Base-by-base conservation (phyloP, 2,329 filamentous ascomycete species). In the Paraconiothyrium brasiliense region DNA sequence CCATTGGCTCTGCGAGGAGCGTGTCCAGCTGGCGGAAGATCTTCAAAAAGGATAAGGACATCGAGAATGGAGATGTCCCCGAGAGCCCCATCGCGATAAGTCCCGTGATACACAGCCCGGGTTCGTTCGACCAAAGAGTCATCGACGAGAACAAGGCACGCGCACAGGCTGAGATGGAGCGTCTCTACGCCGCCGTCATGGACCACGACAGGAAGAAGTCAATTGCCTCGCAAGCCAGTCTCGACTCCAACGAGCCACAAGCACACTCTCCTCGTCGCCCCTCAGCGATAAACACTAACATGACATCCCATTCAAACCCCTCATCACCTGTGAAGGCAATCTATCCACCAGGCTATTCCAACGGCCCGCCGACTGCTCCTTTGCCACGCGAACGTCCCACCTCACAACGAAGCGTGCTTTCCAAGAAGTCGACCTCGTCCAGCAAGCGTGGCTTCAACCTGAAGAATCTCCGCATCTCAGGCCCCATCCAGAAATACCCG, bases 141-240 rank as follows among this genome's bases (percentile, higher is more conserved):
- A 86, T 97, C 27, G 87, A 90, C 61, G 86, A 87, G 62, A 92
- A 97, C 79, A 88, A 86, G 75, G 84, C 86, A 72, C 90, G 90
- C 82, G 89, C 92, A 65, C 89, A 95, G 78, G 85, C 90, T 67
- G 92, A 97, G 76, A 89, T 97, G 78, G 93, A 97, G 78, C 89
- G 92, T 71, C 89, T 98, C 76, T 98, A 97, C 80, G 93, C 90
- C 64, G 91, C 93, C 68, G 94, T 97, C 66, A 91, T 97, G 89
- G 92, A 93, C 77, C 92, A 97, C 70, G 94, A 97, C 66, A 85
- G 84, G 49, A 80, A 82, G 65, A 84, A 82, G 62, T 70, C 73
- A 32, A 71, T 70, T 34, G 70, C 69, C 34, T 71, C 74, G n/a
- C 70, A 71, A 44, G 63, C 69, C 54, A 75, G 70, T 58, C 64